These are phyloP conservation scores for Didymella exigua DNA, from an alignment of 2,329 filamentous ascomycete species.

Conservation along the genomic window DNA sequence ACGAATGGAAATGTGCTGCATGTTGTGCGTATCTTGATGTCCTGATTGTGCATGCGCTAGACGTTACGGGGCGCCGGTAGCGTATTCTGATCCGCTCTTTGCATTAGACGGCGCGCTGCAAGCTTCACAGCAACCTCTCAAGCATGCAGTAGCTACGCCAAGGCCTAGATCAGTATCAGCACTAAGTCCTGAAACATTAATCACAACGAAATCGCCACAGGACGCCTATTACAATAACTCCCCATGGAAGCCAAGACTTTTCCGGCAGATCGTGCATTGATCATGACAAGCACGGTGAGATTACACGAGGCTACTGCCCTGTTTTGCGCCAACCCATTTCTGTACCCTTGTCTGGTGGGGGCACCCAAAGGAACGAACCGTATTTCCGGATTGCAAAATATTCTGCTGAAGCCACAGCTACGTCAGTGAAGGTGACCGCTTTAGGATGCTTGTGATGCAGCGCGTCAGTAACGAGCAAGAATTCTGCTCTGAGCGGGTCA, in stretches of 20 bases:
- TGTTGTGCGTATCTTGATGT: constrained; percentile 1
- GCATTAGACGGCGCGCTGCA: not conserved
- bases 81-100: constrained; percentile 5
- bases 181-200: not conserved
- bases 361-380: constrained; percentile 4
- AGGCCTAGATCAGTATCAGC: not conserved
- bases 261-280: constrained; percentile 1
- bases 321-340: constrained; percentile 13
- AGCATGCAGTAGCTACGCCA: constrained; percentile 7
- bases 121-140: not conserved
- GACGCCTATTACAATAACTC: not conserved
- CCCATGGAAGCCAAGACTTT: not conserved
- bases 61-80: not conserved
- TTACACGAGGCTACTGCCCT: constrained; percentile 10
- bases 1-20: not conserved
- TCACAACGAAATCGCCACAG: constrained; percentile 1
- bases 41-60: constrained; percentile 3
- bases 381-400: constrained; percentile 1
- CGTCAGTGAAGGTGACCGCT: constrained; percentile 6
- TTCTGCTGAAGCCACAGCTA: constrained; percentile 7
- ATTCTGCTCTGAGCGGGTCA: constrained; percentile 6
- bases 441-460: constrained; percentile 7
- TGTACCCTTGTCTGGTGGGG: constrained; percentile 14
- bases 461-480: constrained; percentile 4
- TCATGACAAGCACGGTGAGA: constrained; percentile 9